Conservation (phyloP, 2,329 filamentous ascomycete genomes). For the Trichoderma atroviride region DNA sequence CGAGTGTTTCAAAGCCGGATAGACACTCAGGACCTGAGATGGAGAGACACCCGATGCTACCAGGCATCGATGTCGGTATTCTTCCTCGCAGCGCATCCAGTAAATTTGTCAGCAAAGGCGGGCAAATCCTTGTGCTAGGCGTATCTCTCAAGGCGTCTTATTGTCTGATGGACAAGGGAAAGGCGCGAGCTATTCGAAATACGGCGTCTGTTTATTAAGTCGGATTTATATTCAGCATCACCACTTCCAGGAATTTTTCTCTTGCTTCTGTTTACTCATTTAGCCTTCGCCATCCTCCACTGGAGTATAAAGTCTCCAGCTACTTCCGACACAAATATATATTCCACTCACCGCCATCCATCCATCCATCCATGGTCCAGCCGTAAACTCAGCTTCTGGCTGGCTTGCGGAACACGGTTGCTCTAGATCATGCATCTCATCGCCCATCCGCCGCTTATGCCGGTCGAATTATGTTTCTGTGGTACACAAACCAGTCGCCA, state of each 20-base stretch:
- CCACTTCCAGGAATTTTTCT: too few species aligned
- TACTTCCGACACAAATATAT: background rate
- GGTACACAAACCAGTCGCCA: conserved; percentile 23
- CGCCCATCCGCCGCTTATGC: conserved; percentile 17
- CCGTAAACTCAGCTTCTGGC: background rate
- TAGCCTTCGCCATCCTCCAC: background rate
- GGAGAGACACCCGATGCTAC: background rate
- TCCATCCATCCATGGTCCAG: background rate
- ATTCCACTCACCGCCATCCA: background rate
- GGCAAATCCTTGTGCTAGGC: background rate
- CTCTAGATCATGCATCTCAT: conserved; percentile 10
- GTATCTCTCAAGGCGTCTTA: background rate
- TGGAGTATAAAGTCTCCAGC: background rate
- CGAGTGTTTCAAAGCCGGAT: conserved; percentile 4
- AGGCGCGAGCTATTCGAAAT: background rate
- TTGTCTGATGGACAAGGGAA: background rate
- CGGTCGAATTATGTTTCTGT: conserved; percentile 23
- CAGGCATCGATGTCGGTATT: background rate
- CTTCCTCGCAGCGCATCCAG: background rate
- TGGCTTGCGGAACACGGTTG: background rate
- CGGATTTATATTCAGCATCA: background rate
- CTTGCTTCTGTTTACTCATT: too few species aligned
- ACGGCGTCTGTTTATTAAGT: background rate
- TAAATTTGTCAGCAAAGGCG: background rate
- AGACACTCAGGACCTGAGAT: conserved; percentile 10